A percentile compares a stretch with the other conserved stretches of the same genome.
These are phyloP conservation scores for Elsinoe perseae DNA, from an alignment of 2,329 filamentous ascomycete genomes.

Conservation along the genomic window DNA sequence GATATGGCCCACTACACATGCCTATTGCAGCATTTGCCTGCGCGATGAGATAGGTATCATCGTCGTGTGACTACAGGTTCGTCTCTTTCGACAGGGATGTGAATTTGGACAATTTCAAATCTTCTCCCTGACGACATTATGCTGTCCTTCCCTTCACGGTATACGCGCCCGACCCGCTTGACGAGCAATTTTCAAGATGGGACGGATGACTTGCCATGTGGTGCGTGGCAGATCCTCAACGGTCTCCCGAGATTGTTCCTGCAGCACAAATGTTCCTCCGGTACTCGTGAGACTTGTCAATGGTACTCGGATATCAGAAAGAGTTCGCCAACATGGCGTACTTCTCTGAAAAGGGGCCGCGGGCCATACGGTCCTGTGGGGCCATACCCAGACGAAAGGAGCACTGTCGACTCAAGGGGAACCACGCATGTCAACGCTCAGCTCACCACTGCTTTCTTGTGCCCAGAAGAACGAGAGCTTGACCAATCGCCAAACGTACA, in stretches of 20 bases:
- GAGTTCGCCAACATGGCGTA: background rate
- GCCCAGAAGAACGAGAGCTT: background rate
- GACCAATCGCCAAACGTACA: background rate
- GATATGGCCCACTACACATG: background rate
- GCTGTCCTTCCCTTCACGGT: background rate
- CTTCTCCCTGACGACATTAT: background rate
- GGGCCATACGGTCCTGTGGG: background rate
- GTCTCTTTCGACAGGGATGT: background rate
- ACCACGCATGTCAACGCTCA: background rate
- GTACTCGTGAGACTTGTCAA: background rate
- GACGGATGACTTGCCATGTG: slow-evolving; percentile 8
- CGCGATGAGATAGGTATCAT: background rate
- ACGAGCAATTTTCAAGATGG: background rate
- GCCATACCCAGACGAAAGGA: background rate
- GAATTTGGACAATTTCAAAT: background rate
- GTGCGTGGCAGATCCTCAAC: slow-evolving; percentile 6
- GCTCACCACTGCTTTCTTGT: background rate
- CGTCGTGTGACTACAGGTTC: background rate
- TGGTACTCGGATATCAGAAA: background rate
- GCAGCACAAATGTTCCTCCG: background rate
- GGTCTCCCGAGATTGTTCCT: slow-evolving; percentile 13
- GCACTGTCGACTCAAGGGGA: background rate
- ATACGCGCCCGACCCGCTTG: background rate
- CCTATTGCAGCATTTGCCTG: background rate
- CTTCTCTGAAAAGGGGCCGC: slow-evolving; percentile 4